Evolutionary conservation across 2,329 filamentous ascomycete genomes (phyloP).

Genomic region (Dichotomopilus funicola): DNA sequence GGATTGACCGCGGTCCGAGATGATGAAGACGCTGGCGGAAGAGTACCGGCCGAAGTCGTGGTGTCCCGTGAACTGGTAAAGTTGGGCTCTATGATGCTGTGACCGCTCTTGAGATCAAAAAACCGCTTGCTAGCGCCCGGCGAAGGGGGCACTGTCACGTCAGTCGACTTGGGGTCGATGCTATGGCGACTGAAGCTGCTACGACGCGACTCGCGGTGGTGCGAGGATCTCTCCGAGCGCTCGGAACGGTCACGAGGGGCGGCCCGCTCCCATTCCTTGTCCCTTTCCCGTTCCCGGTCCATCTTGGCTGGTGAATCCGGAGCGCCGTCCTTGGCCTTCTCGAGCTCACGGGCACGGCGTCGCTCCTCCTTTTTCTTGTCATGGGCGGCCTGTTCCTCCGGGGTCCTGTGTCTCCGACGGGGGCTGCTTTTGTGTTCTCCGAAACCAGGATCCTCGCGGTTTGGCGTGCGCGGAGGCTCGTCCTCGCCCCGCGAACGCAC

Average conservation of each 20-base stretch:
- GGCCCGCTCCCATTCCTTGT: neutral
- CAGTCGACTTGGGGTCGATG: slow-evolving; percentile 17
- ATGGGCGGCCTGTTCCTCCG: slow-evolving; percentile 45
- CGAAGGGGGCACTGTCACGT: slow-evolving; percentile 5
- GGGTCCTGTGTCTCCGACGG: slow-evolving; percentile 34
- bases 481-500: slow-evolving; percentile 30
- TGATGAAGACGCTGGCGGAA: slow-evolving; percentile 8
- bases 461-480: slow-evolving; percentile 33
- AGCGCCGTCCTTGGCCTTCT: slow-evolving; percentile 20
- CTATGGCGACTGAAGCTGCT: slow-evolving; percentile 22
- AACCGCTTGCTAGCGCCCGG: slow-evolving; percentile 26
- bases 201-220: slow-evolving; percentile 23
- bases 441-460: slow-evolving; percentile 41
- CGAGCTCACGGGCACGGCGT: slow-evolving; percentile 31
- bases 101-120: slow-evolving; percentile 26
- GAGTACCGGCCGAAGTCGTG: neutral
- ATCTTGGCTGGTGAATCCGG: slow-evolving; percentile 15
- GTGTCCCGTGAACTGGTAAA: slow-evolving; percentile 11
- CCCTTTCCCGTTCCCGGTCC: slow-evolving; percentile 18
- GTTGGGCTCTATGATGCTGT: slow-evolving; percentile 26
- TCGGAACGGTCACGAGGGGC: slow-evolving; percentile 16
- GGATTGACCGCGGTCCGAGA: neutral
- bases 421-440: slow-evolving; percentile 36
- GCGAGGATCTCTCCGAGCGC: slow-evolving; percentile 16
- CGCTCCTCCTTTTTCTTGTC: slow-evolving; percentile 46